Evolutionary conservation across 2,329 filamentous ascomycete genomes (phyloP).

Genomic region (Botryotinia globosa): DNA sequence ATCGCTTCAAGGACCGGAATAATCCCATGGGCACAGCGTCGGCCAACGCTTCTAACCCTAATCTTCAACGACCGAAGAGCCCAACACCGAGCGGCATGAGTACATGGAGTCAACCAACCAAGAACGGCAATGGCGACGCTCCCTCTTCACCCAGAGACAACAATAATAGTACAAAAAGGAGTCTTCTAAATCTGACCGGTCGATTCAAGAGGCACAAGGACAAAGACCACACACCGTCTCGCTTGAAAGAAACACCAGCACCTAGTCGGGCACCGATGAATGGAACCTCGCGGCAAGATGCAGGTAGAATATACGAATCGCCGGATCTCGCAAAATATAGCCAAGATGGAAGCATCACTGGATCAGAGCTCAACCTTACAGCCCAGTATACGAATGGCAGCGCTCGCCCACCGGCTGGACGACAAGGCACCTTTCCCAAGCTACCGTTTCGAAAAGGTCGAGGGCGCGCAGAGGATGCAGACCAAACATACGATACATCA

Average conservation of each 20-base stretch:
- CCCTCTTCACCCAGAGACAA: constrained; percentile 42
- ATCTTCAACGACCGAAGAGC: constrained; percentile 66
- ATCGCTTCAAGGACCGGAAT: constrained; percentile 49
- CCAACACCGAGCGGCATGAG: constrained; percentile 76
- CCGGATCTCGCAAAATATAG: constrained; percentile 35
- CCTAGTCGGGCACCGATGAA: constrained; percentile 52
- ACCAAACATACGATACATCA: constrained; percentile 46
- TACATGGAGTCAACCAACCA: constrained; percentile 44
- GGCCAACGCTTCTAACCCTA: constrained; percentile 34
- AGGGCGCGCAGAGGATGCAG: constrained; percentile 50
- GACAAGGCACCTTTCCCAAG: constrained; percentile 46
- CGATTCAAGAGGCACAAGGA: constrained; percentile 45
- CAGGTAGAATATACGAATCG: constrained; percentile 29
- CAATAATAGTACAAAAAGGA: constrained; percentile 29
- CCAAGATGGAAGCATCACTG: constrained; percentile 34
- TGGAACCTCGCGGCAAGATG: constrained; percentile 30
- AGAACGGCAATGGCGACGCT: constrained; percentile 46
- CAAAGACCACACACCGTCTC: constrained; percentile 51
- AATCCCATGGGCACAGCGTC: constrained; percentile 34
- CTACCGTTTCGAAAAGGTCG: constrained; percentile 61
- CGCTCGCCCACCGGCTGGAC: constrained; percentile 22
- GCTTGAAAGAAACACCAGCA: constrained; percentile 48
- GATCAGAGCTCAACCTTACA: constrained; percentile 33
- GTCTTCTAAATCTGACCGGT: constrained; percentile 31
- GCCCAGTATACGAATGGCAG: constrained; percentile 25